These are phyloP conservation scores for Alloteropsis angusta DNA, from an alignment of 202 grass and related monocot species.

Conservation along the genomic window DNA sequence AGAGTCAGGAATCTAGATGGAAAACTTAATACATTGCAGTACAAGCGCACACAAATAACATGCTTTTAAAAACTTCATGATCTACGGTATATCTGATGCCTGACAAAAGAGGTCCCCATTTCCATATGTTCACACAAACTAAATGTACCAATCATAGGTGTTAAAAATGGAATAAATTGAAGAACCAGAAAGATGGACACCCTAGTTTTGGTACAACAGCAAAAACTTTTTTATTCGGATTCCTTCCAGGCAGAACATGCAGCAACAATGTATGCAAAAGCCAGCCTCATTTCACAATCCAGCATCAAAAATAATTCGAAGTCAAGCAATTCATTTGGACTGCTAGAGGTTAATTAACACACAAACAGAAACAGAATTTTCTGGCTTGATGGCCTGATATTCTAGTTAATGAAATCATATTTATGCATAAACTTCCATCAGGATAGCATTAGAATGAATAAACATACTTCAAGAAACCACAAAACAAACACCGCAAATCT, in stretches of 20 bases:
- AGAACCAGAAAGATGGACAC: neutral
- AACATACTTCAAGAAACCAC: conserved; percentile 11
- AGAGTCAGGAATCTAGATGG: neutral
- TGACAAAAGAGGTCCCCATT: neutral
- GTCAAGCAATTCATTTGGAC: neutral
- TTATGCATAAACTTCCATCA: neutral
- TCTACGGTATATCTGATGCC: neutral
- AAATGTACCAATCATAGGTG: neutral
- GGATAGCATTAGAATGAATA: neutral
- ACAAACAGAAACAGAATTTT: neutral
- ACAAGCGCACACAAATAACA: neutral
- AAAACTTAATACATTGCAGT: neutral
- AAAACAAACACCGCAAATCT: neutral
- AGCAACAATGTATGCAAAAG: neutral
- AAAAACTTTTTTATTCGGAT: conserved; percentile 4
- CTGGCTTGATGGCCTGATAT: neutral
- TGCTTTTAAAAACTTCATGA: neutral
- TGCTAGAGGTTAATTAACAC: neutral
- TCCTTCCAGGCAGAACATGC: neutral
- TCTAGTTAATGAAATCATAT: neutral
- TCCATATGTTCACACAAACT: neutral
- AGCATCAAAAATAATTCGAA: conserved; percentile 12
- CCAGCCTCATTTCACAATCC: neutral
- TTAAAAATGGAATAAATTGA: neutral
- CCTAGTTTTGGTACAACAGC: neutral